These are phyloP conservation scores for Geopyxis carbonaria DNA, from an alignment of 495 filamentous ascomycete species.

Conservation along the genomic window DNA sequence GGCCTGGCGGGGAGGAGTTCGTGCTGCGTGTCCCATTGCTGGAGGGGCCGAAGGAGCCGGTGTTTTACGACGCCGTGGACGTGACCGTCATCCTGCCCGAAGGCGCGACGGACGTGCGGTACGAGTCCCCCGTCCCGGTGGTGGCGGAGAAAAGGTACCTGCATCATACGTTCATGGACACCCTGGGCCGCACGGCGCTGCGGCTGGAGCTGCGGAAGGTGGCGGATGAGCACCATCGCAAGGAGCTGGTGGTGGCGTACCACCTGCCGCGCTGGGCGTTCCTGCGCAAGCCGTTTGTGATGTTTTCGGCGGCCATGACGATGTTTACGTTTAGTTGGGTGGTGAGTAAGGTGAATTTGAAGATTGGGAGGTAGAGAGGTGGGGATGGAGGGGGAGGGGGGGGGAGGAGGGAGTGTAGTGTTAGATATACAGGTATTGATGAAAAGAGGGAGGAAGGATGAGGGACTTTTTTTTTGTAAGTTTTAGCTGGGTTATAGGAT, in stretches of 20 bases:
- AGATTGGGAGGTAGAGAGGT: constrained; percentile 31
- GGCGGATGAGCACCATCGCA: constrained; percentile 71
- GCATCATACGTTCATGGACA: constrained; percentile 85
- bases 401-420: background rate
- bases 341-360: constrained; percentile 57
- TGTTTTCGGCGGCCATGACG: constrained; percentile 56
- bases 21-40: constrained; percentile 93
- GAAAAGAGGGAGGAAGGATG: too few species aligned
- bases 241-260: constrained; percentile 47
- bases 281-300: constrained; percentile 69
- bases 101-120: constrained; percentile 66
- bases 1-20: constrained; percentile 42
- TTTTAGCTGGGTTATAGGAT: too few species aligned
- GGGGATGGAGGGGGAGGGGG: background rate
- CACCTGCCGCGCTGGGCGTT: constrained; percentile 32
- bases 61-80: constrained; percentile 67
- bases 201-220: constrained; percentile 68
- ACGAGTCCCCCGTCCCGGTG: constrained; percentile 43
- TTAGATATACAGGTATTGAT: background rate
- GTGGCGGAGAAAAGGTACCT: constrained; percentile 37
- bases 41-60: constrained; percentile 80
- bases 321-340: constrained; percentile 62
- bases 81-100: constrained; percentile 77
- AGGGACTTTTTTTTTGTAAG: too few species aligned
- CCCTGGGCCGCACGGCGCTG: constrained; percentile 67